Conservation (phyloP, 129 eudicot species). For the Artemisia tridentata region DNA sequence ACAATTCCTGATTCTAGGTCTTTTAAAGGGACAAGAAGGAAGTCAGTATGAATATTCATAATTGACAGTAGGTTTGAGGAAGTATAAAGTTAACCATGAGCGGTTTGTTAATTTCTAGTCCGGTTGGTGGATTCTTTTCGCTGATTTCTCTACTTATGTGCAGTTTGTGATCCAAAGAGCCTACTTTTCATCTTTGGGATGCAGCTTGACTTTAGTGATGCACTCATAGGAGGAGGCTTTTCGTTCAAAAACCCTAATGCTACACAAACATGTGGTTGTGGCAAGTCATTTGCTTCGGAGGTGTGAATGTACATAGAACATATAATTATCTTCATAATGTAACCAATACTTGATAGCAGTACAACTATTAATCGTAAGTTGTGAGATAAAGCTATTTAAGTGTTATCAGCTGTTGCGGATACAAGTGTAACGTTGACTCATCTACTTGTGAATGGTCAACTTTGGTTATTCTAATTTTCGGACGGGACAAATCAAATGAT, state of each 20-base stretch:
- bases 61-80: neutral
- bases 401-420: neutral
- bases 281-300: slow-evolving; percentile 91
- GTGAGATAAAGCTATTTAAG: neutral
- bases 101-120: neutral
- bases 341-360: slow-evolving; percentile 19
- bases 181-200: slow-evolving; percentile 89
- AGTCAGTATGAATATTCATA: neutral
- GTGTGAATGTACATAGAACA: slow-evolving; percentile 39
- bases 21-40: no score
- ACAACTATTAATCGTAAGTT: neutral
- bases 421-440: neutral
- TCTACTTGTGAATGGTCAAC: no score
- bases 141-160: slow-evolving; percentile 16
- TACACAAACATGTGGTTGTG: slow-evolving; percentile 97
- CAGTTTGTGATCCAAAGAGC: slow-evolving; percentile 99
- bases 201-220: slow-evolving; percentile 97
- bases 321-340: slow-evolving; percentile 1
- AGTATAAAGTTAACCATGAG: neutral
- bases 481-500: no score
- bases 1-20: neutral
- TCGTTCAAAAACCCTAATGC: slow-evolving; percentile 95
- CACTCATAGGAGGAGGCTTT: slow-evolving; percentile 98
- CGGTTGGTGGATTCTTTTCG: slow-evolving; percentile 13
- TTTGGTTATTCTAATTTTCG: no score